phyloP scores from a whole-genome alignment of 495 filamentous ascomycete species.

The Penicillium angulare region DNA sequence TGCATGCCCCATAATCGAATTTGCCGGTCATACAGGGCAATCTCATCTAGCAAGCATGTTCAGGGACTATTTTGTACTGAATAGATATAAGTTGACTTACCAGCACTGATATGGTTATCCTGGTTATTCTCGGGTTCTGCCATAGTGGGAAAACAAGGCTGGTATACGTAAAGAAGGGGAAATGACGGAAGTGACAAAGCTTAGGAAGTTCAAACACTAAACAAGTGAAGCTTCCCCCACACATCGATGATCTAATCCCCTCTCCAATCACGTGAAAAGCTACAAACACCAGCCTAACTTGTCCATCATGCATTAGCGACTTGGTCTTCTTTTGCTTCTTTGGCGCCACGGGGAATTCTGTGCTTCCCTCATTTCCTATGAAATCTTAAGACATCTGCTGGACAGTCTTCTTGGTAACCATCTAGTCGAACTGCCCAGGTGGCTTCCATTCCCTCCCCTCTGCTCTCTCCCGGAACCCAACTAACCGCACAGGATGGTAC shows the following conservation, averaged over 20 bases:
- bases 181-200: neutral
- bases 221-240: constrained; percentile 23
- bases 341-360: neutral
- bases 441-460: neutral
- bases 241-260: constrained; percentile 27
- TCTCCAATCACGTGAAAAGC: constrained; percentile 20
- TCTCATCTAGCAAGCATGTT: constrained; percentile 65
- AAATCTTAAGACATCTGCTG: neutral
- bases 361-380: neutral
- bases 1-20: constrained; percentile 98
- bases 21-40: constrained; percentile 96
- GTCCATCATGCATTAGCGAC: neutral
- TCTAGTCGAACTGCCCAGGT: neutral
- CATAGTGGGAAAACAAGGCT: constrained; percentile 21
- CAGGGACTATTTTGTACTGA: neutral
- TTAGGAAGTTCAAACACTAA: neutral
- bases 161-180: neutral
- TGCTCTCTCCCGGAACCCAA: neutral
- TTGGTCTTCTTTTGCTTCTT: neutral
- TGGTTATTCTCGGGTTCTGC: constrained; percentile 19
- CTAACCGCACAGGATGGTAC: constrained; percentile 23
- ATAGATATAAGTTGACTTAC: constrained; percentile 25
- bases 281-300: neutral
- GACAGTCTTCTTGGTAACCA: constrained; percentile 1
- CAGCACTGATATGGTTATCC: constrained; percentile 51